Evolutionary conservation across 116 monocot genomes (phyloP).

Genomic region (Trichopus zeylanicus): DNA sequence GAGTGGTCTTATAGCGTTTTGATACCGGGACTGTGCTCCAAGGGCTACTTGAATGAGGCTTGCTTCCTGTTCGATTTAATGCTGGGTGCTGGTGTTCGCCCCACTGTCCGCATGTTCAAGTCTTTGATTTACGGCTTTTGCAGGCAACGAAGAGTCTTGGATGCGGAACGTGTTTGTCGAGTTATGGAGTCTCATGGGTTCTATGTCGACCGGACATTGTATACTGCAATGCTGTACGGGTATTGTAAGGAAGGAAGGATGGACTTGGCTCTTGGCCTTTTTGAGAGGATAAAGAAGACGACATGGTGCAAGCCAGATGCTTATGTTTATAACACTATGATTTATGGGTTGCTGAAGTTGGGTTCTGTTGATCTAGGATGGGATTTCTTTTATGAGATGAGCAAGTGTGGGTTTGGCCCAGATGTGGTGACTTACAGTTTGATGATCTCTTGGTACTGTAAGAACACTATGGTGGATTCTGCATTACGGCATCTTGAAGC

Average conservation of each 20-base stretch:
- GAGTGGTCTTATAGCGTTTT: constrained; percentile 4
- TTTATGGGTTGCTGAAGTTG: constrained; percentile 24
- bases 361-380: constrained; percentile 19
- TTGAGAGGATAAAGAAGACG: constrained; percentile 18
- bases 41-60: constrained; percentile 24
- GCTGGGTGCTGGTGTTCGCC: constrained; percentile 15
- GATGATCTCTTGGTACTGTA: constrained; percentile 30
- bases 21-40: constrained; percentile 17
- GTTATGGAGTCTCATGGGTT: constrained; percentile 24
- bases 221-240: constrained; percentile 19
- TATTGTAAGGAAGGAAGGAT: constrained; percentile 31
- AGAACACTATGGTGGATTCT: constrained; percentile 17
- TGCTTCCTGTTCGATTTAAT: constrained; percentile 28
- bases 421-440: constrained; percentile 18
- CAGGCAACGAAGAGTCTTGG: constrained; percentile 9
- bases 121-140: constrained; percentile 17
- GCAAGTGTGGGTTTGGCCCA: constrained; percentile 14
- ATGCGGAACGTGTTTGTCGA: constrained; percentile 25
- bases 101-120: constrained; percentile 13
- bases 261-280: constrained; percentile 23
- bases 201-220: constrained; percentile 14
- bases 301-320: constrained; percentile 17
- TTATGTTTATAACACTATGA: constrained; percentile 27
- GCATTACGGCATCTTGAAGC: constrained; percentile 18
- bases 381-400: constrained; percentile 30